phyloP scores from a whole-genome alignment of 2,329 filamentous ascomycete genomes.

The Trichophyton schoenleinii region DNA sequence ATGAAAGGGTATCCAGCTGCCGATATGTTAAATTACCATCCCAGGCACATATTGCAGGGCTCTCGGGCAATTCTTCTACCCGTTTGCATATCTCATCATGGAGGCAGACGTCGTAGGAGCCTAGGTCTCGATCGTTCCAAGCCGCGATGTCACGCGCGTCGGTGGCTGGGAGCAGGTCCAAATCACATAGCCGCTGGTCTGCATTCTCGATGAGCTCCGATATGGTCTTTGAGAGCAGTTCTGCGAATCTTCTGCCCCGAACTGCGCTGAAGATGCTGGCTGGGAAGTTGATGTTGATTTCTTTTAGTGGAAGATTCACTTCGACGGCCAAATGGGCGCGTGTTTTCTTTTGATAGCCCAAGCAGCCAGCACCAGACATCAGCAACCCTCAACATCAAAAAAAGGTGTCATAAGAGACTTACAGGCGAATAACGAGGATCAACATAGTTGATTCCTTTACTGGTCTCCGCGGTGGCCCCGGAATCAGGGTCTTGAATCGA shows the following conservation, averaged over 20 bases:
- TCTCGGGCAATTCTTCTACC: conserved; percentile 13
- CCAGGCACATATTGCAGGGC: conserved; percentile 16
- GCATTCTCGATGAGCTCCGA: not conserved
- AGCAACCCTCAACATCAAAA: not conserved
- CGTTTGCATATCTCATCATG: conserved; percentile 21
- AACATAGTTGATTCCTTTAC: not conserved
- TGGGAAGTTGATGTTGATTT: not conserved
- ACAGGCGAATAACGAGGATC: not conserved
- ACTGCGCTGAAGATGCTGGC: not conserved
- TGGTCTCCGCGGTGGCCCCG: not conserved
- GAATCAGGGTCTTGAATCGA: not conserved
- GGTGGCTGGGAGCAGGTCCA: not conserved
- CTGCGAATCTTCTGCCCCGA: not conserved
- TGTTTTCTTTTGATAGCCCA: not conserved
- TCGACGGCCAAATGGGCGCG: not conserved
- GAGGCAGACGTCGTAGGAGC: conserved; percentile 12
- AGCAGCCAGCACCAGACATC: not conserved
- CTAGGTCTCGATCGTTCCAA: not conserved
- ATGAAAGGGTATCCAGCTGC: conserved; percentile 28
- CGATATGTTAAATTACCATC: conserved; percentile 27
- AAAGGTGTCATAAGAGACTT: not conserved
- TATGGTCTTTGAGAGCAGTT: not conserved
- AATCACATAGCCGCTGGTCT: not conserved
- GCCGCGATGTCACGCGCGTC: not conserved
- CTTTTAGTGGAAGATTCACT: not conserved